Conservation (phyloP, 306 rosid species). For the Fagus sylvatica region DNA sequence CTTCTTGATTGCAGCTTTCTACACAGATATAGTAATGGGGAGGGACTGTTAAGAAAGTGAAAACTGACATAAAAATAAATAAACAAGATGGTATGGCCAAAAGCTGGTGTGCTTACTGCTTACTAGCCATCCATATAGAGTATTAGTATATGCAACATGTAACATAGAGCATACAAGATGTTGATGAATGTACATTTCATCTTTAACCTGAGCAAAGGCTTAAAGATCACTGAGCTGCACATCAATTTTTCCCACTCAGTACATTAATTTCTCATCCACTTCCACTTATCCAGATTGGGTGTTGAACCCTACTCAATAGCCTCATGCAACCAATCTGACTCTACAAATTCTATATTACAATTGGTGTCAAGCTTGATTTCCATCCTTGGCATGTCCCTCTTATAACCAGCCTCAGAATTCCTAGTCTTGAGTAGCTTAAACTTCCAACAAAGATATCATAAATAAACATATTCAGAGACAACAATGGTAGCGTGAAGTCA, state of each 20-base stretch:
- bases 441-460: background rate
- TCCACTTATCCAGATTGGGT: background rate
- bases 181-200: background rate
- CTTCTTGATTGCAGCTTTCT: slow-evolving; percentile 90
- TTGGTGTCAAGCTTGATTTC: background rate
- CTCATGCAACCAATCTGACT: background rate
- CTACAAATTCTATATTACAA: background rate
- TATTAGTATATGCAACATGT: background rate
- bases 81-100: slow-evolving; percentile 6
- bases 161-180: background rate
- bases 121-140: slow-evolving; percentile 13
- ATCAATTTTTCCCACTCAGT: background rate
- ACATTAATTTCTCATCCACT: background rate
- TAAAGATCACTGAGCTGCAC: background rate
- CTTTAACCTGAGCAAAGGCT: background rate
- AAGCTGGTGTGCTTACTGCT: background rate
- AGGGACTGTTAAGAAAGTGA: slow-evolving; percentile 21
- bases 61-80: slow-evolving; percentile 16
- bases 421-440: background rate
- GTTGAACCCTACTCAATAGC: background rate
- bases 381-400: background rate
- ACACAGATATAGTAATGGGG: slow-evolving; percentile 24
- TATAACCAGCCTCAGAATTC: background rate
- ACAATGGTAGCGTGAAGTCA: background rate
- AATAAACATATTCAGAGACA: background rate